Conservation (phyloP, 2,329 filamentous ascomycete species). For the Lasiodiplodia hormozganensis region DNA sequence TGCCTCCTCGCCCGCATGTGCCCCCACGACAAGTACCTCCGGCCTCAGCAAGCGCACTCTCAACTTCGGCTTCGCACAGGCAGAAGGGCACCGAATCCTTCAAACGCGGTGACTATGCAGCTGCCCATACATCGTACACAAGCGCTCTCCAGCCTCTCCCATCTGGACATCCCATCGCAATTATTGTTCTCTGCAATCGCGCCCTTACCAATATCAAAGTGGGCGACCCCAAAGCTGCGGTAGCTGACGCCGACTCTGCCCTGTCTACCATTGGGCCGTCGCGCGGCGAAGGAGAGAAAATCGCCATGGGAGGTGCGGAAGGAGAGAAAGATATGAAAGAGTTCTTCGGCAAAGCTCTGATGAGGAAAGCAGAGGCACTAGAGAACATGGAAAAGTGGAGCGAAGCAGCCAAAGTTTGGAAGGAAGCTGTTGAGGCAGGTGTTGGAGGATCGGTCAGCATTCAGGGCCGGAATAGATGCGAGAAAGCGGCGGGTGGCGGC, state of each 20-base stretch:
- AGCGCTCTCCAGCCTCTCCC: constrained; percentile 78
- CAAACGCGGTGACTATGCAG: constrained; percentile 90
- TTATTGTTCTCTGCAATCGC: constrained; percentile 90
- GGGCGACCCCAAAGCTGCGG: constrained; percentile 86
- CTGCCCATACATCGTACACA: constrained; percentile 83
- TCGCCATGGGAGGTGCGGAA: constrained; percentile 68
- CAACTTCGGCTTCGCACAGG: constrained; percentile 78
- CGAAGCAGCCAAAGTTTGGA: constrained; percentile 83
- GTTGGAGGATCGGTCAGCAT: constrained; percentile 85
- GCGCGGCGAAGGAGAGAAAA: constrained; percentile 79
- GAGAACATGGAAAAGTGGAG: constrained; percentile 95
- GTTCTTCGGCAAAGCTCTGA: constrained; percentile 90
- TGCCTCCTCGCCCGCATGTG: constrained; percentile 54
- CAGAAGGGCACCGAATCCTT: constrained; percentile 85
- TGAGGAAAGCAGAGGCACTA: constrained; percentile 92
- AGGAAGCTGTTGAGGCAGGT: constrained; percentile 79
- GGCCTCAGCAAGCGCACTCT: constrained; percentile 72
- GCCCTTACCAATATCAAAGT: constrained; percentile 90
- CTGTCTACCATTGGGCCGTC: constrained; percentile 79
- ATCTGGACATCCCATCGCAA: constrained; percentile 78
- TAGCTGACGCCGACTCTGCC: constrained; percentile 83
- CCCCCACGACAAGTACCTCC: constrained; percentile 68
- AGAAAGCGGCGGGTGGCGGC: constrained; percentile 73
- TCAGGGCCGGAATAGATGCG: constrained; percentile 86
- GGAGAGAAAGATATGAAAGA: constrained; percentile 84